These are phyloP conservation scores for Fagopyrum tataricum DNA, from an alignment of 148 eudicot genomes.

Conservation along the genomic window DNA sequence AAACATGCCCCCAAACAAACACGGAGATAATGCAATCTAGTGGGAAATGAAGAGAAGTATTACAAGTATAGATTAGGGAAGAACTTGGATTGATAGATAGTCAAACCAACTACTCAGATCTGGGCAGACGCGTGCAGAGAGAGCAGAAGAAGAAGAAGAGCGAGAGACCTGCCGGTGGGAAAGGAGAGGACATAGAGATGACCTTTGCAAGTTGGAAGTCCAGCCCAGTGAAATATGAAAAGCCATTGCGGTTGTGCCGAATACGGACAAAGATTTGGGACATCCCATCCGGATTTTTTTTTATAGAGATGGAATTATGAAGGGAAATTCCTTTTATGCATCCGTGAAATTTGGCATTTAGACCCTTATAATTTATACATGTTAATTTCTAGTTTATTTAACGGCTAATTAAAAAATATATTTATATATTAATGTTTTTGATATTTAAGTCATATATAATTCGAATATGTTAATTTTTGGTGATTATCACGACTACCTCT, in stretches of 20 bases:
- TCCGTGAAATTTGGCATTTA: too few relatives aligned
- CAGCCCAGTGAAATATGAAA: background rate
- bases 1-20: background rate
- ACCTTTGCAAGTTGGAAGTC: background rate
- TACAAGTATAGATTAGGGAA: background rate
- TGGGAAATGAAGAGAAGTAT: background rate
- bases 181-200: background rate
- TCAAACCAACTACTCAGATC: background rate
- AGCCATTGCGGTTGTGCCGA: background rate
- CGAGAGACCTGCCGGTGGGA: constrained; percentile 5
- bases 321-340: too few relatives aligned
- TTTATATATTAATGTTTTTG: too few relatives aligned
- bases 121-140: constrained; percentile 8
- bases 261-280: background rate
- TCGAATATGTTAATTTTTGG: too few relatives aligned
- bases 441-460: too few relatives aligned
- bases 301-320: too few relatives aligned
- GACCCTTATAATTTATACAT: too few relatives aligned
- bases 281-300: background rate
- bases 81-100: background rate
- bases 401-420: too few relatives aligned
- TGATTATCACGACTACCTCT: too few relatives aligned
- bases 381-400: too few relatives aligned
- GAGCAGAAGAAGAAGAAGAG: background rate
- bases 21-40: background rate